phyloP scores from a whole-genome alignment of 495 filamentous ascomycete species.

The Friedmanniomyces endolithicus region DNA sequence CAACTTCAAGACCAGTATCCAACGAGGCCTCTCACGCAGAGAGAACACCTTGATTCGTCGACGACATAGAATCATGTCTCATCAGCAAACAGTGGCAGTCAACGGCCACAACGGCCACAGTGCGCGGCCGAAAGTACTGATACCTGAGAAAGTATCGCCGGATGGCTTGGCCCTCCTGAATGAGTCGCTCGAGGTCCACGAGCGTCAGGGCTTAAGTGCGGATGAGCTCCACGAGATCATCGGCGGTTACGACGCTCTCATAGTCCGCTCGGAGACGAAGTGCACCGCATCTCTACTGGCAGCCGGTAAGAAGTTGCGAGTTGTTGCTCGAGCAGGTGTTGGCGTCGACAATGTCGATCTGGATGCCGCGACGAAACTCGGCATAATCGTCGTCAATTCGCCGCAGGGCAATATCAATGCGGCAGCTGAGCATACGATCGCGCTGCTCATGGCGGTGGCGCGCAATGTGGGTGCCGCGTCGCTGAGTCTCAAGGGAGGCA shows the following conservation, averaged over 20 bases:
- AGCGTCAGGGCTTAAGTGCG: constrained; percentile 41
- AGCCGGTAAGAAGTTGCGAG: constrained; percentile 48
- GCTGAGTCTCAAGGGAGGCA: constrained; percentile 44
- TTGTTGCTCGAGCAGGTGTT: constrained; percentile 63
- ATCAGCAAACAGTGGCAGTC: background rate
- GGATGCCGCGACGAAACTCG: constrained; percentile 47
- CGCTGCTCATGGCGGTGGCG: constrained; percentile 52
- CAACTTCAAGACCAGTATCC: background rate
- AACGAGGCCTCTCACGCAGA: background rate
- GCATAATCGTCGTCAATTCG: constrained; percentile 60
- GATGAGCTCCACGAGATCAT: constrained; percentile 48
- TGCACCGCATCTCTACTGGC: constrained; percentile 47
- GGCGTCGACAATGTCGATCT: constrained; percentile 70
- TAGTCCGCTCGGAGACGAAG: constrained; percentile 61
- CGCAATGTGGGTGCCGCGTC: constrained; percentile 51
- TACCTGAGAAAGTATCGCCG: constrained; percentile 60
- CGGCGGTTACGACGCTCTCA: constrained; percentile 50
- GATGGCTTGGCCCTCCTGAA: constrained; percentile 54
- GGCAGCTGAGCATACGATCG: constrained; percentile 52
- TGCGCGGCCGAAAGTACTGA: constrained; percentile 45
- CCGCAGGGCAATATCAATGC: constrained; percentile 59
- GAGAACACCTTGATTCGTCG: background rate
- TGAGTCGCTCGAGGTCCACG: constrained; percentile 46
- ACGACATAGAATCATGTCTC: background rate
- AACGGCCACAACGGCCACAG: constrained; percentile 8